phyloP scores from a whole-genome alignment of 768 basidiomycete species.

The Pleurotus cornucopiae region DNA sequence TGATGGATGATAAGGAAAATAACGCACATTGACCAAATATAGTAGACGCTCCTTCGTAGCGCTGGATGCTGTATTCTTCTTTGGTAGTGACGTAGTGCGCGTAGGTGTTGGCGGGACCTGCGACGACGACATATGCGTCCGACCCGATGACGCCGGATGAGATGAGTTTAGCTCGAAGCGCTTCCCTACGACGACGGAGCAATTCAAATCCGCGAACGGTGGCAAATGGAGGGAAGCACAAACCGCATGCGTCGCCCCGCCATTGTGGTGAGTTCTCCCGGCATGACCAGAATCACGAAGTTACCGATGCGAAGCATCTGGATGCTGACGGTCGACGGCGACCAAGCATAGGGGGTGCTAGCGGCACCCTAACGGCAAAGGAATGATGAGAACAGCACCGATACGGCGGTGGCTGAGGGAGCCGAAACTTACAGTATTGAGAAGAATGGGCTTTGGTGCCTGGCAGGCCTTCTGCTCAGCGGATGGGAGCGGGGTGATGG shows the following conservation, averaged over 20 bases:
- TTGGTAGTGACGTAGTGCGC: conserved; percentile 68
- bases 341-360: conserved; percentile 68
- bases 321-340: conserved; percentile 66
- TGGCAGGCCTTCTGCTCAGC: conserved; percentile 67
- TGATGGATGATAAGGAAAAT: no score
- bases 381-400: conserved; percentile 10
- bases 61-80: conserved; percentile 71
- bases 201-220: no score
- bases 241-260: conserved; percentile 71
- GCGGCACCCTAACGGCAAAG: conserved; percentile 52
- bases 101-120: conserved; percentile 82
- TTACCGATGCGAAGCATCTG: conserved; percentile 78
- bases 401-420: conserved; percentile 10
- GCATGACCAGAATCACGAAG: conserved; percentile 68
- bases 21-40: conserved; percentile 69
- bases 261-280: conserved; percentile 83
- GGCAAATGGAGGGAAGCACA: conserved; percentile 14
- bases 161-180: conserved; percentile 61
- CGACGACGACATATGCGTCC: conserved; percentile 71
- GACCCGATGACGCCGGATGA: conserved; percentile 57
- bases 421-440: conserved; percentile 51
- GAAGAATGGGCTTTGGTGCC: conserved; percentile 70
- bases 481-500: conserved; percentile 61
- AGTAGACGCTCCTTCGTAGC: conserved; percentile 81
- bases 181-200: conserved; percentile 42